Evolutionary conservation across 768 basidiomycete genomes (phyloP).

Genomic region (Lactarius tabidus): DNA sequence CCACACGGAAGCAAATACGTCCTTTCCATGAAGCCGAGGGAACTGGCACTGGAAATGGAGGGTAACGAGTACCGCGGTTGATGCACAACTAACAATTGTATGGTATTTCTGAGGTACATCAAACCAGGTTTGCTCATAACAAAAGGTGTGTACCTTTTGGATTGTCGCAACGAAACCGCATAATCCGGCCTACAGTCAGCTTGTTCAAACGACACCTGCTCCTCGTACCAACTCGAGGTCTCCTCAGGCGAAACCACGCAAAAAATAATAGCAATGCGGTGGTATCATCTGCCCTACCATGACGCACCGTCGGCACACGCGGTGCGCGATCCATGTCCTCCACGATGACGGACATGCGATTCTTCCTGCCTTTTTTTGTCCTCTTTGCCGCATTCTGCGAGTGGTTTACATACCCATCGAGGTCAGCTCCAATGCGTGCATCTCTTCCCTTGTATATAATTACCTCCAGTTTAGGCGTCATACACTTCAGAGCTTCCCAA

Average conservation of each 20-base stretch:
- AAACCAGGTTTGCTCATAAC: too few relatives aligned
- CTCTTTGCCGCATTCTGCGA: conserved; percentile 52
- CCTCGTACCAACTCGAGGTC: conserved; percentile 9
- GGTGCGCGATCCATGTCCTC: conserved; percentile 31
- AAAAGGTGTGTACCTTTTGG: too few relatives aligned
- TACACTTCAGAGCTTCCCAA: conserved; percentile 63
- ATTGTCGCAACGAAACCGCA: too few relatives aligned
- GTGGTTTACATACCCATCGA: conserved; percentile 75
- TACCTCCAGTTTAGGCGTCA: conserved; percentile 7
- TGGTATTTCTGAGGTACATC: too few relatives aligned
- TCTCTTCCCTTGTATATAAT: background rate
- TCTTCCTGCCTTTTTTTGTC: conserved; percentile 66
- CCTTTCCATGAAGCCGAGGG: too few relatives aligned
- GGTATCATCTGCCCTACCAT: conserved; percentile 51
- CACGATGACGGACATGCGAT: conserved; percentile 84
- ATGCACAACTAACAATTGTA: too few relatives aligned
- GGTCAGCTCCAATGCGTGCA: conserved; percentile 69
- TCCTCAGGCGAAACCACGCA: conserved; percentile 1
- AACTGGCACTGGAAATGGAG: too few relatives aligned
- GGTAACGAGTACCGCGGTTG: too few relatives aligned
- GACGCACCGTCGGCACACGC: conserved; percentile 44
- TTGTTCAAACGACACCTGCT: too few relatives aligned
- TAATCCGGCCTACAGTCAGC: too few relatives aligned
- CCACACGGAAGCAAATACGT: too few relatives aligned
- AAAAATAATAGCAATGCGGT: conserved; percentile 14